Evolutionary conservation across 495 filamentous ascomycete species (phyloP).

Genomic region (Trichoderma gamsii): DNA sequence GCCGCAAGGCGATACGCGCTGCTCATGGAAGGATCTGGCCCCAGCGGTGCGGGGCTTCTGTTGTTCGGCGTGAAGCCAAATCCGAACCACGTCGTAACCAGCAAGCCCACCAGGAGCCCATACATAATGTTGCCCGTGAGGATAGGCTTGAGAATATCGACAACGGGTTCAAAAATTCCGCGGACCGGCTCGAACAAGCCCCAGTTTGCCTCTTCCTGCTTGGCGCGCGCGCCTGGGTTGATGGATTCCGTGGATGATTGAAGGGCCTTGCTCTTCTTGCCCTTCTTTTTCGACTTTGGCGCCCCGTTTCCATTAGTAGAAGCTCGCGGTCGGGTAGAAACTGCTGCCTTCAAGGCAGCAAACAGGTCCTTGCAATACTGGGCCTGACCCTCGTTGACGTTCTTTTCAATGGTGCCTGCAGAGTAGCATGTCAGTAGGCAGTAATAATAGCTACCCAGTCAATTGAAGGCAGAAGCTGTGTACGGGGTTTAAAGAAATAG

Average conservation of each 20-base stretch:
- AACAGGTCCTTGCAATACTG: slow-evolving; percentile 73
- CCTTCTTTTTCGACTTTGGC: slow-evolving; percentile 48
- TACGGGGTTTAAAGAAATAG: neutral
- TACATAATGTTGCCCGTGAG: slow-evolving; percentile 63
- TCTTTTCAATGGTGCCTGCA: slow-evolving; percentile 85
- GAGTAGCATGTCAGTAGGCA: slow-evolving; percentile 20
- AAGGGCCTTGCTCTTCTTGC: slow-evolving; percentile 51
- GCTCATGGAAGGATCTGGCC: slow-evolving; percentile 31
- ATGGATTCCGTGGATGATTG: slow-evolving; percentile 35
- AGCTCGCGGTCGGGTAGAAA: slow-evolving; percentile 57
- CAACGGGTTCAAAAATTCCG: slow-evolving; percentile 60
- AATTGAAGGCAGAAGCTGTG: neutral
- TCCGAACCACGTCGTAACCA: slow-evolving; percentile 52
- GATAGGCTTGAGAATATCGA: slow-evolving; percentile 63
- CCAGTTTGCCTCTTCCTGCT: slow-evolving; percentile 52
- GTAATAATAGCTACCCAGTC: neutral
- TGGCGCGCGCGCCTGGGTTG: slow-evolving; percentile 38
- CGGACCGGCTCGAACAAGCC: slow-evolving; percentile 75
- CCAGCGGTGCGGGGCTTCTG: slow-evolving; percentile 30
- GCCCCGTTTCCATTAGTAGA: slow-evolving; percentile 32
- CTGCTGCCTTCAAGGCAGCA: slow-evolving; percentile 62
- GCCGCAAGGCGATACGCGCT: slow-evolving; percentile 63
- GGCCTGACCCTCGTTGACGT: slow-evolving; percentile 82
- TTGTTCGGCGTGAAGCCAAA: slow-evolving; percentile 38
- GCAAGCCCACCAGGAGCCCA: slow-evolving; percentile 51